A percentile compares a stretch with the other conserved stretches of the same genome.
phyloP scores from a whole-genome alignment of 164 flowering plant species.

The Aristolochia fimbriata region DNA sequence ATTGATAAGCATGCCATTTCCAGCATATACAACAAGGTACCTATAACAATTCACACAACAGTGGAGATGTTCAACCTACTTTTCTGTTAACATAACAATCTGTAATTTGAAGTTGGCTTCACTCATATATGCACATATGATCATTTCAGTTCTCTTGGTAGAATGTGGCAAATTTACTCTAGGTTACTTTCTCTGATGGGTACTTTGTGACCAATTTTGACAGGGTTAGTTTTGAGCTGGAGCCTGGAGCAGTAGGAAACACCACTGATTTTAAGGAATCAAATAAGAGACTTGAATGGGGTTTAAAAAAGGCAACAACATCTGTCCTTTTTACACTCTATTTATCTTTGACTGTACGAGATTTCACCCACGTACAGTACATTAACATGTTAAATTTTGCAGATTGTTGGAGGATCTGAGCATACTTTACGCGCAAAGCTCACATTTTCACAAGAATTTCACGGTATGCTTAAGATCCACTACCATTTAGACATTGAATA shows the following conservation, averaged over 20 bases:
- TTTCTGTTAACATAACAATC: too few relatives aligned
- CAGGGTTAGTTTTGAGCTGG: slow-evolving; percentile 92
- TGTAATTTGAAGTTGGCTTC: too few relatives aligned
- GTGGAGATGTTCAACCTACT: too few relatives aligned
- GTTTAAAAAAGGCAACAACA: slow-evolving; percentile 61
- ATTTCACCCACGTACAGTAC: background rate
- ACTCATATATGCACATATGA: too few relatives aligned
- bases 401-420: slow-evolving; percentile 94
- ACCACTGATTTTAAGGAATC: slow-evolving; percentile 89
- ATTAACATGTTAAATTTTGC: slow-evolving; percentile 15
- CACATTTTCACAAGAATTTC: slow-evolving; percentile 82
- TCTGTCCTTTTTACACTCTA: background rate
- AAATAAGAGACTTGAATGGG: slow-evolving; percentile 82
- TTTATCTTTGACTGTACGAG: background rate
- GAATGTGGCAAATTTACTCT: too few relatives aligned
- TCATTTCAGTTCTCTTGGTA: too few relatives aligned
- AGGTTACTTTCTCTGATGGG: background rate
- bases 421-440: slow-evolving; percentile 86
- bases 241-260: slow-evolving; percentile 81
- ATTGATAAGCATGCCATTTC: slow-evolving; percentile 72
- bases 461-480: slow-evolving; percentile 34
- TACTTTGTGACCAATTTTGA: background rate
- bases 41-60: too few relatives aligned
- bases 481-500: too few relatives aligned
- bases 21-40: slow-evolving; percentile 74